A percentile compares a stretch with the other conserved stretches of the same genome.
Conservation (phyloP, 495 filamentous ascomycete species). For the Aspergillus affinis region DNA sequence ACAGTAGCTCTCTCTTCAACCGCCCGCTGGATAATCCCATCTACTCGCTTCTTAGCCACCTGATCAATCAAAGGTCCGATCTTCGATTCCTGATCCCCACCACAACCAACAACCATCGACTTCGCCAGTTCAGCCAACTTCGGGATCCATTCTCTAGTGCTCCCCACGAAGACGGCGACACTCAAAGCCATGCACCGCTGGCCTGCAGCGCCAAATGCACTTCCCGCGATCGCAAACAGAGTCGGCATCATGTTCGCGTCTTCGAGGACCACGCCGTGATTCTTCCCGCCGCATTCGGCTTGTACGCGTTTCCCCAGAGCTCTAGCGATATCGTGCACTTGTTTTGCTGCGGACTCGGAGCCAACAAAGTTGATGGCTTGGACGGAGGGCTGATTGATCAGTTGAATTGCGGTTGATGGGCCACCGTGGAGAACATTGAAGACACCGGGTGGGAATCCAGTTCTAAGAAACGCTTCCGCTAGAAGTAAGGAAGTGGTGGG, state of each 20-base stretch:
- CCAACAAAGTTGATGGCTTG: slow-evolving; percentile 32
- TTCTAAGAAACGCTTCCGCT: slow-evolving; percentile 22
- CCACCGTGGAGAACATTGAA: slow-evolving; percentile 33
- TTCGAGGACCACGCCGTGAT: slow-evolving; percentile 30
- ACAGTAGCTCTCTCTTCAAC: slow-evolving; percentile 21
- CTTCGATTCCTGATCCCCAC: slow-evolving; percentile 22
- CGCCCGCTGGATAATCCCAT: slow-evolving; percentile 31
- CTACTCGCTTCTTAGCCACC: slow-evolving; percentile 16
- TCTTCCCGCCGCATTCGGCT: slow-evolving; percentile 32
- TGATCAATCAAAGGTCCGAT: slow-evolving; percentile 29
- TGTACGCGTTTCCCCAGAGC: slow-evolving; percentile 27
- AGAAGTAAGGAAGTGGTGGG: slow-evolving; percentile 21
- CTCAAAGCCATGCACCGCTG: slow-evolving; percentile 32
- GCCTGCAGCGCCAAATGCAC: slow-evolving; percentile 33
- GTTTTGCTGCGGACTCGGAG: slow-evolving; percentile 23
- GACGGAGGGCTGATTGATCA: slow-evolving; percentile 25
- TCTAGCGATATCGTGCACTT: slow-evolving; percentile 27
- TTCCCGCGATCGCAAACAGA: slow-evolving; percentile 29
- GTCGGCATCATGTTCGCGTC: slow-evolving; percentile 32
- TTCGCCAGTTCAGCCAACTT: slow-evolving; percentile 30
- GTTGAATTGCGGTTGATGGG: slow-evolving; percentile 15
- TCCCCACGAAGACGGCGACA: slow-evolving; percentile 32
- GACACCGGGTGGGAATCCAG: slow-evolving; percentile 28
- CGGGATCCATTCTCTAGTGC: slow-evolving; percentile 20
- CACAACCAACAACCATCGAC: slow-evolving; percentile 27